phyloP scores from a whole-genome alignment of 345 rosid species.

The Salix exigua region DNA sequence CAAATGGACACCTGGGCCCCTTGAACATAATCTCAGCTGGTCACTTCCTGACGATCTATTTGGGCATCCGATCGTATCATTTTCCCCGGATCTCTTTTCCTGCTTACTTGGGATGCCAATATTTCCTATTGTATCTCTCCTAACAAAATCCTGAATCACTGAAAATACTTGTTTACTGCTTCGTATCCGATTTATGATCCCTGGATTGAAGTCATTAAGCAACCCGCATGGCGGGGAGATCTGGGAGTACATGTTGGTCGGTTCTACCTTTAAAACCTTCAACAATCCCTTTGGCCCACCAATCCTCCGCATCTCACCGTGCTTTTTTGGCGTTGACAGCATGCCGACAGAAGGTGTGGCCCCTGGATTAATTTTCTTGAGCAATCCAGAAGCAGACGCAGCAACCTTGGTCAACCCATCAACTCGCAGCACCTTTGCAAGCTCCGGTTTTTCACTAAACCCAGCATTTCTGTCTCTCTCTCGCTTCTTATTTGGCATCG shows the following conservation, averaged over 20 bases:
- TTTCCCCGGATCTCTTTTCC: not conserved
- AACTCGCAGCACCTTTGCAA: not conserved
- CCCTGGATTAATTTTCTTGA: not conserved
- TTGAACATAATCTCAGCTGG: not conserved
- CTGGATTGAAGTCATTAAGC: conserved; percentile 13
- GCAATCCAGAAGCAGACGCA: not conserved
- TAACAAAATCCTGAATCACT: not conserved
- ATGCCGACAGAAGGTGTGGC: not conserved
- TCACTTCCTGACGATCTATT: not conserved
- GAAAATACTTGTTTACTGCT: conserved; percentile 10
- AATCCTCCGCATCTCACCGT: not conserved
- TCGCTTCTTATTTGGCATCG: not conserved
- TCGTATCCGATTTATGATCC: conserved; percentile 14
- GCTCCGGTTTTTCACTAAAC: not conserved
- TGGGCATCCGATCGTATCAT: not conserved
- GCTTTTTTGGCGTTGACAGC: not conserved
- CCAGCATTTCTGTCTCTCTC: not conserved
- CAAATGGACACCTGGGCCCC: not conserved
- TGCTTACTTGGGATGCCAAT: not conserved
- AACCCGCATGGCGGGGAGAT: conserved; percentile 13
- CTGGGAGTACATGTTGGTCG: not conserved
- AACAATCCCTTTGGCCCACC: not conserved
- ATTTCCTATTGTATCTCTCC: not conserved
- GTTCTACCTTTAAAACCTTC: not conserved
- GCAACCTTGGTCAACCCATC: not conserved